Evolutionary conservation across 106 monocot species (phyloP), one percentile per base, ranked within the genome.

Genomic region (Apostasia ramifera): DNA sequence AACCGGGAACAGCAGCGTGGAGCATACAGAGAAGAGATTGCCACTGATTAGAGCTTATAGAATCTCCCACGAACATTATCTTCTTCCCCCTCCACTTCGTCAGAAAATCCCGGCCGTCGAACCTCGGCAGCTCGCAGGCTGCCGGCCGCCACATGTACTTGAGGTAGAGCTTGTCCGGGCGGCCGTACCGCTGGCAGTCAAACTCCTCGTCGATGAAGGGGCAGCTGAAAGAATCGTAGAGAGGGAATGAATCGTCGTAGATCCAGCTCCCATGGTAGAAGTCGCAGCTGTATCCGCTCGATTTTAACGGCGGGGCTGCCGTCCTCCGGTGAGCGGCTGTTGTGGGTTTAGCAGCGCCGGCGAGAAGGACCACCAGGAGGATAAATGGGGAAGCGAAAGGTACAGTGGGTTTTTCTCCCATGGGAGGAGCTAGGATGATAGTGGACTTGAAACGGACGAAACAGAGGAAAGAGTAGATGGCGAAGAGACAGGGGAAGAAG

Each of bases 51-150:
- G 81, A 44, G 61, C 85, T 91, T 4, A 94, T 47, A 45, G 94
- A 94, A 69, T 94, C 94, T 10, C 94, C 94, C 5, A 94, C 94
- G 53, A 94, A 88, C 94, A 94, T 85, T 1, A 94, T 71, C 79
- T 85, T 94, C 85, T 79, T 88, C 11, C 87, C 83, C 6, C 55
- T 79, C 74, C 66, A 77, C 45, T 50, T 82, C 59, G 2, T 49
- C 69, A 88, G 51, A 61, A 84, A 78, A 50, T 71, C 74, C 70
- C 58, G 1, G 4, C 84, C 88, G 46, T 88, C 68, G 55, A 88
- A 91, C 95, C 85, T 95, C 44, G 88, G 95, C 69, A 91, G 86
- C 37, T 89, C 82, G 53, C 95, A 95, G 13, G 59, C 73, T 49
- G n/a, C 63, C 5, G 95, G 95, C 14, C 77, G 72, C 95, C 95